Base-by-base conservation (phyloP, 257 asterid species). In the Fraxinus americana region DNA sequence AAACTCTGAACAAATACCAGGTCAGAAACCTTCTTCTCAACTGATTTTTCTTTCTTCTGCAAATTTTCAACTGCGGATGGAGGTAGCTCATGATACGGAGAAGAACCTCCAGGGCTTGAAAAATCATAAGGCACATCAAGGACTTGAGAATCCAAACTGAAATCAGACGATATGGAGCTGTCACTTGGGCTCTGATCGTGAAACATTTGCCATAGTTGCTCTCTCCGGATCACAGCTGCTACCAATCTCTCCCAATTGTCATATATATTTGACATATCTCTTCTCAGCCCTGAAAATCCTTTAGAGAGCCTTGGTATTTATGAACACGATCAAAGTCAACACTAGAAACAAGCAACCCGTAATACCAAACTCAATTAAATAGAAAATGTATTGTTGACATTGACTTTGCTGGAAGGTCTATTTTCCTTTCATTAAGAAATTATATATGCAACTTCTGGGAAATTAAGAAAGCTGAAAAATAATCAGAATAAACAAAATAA, bases 1-100 rank as follows among this genome's bases (percentile, higher is more conserved):
- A 78, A 85, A 17, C 82, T 82, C 70, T 78, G 74, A n/a, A 82
- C 69, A 72, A 85, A 85, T 32, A 70, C 67, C 67, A 50, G 77
- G 59, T 48, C 34, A 54, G 84, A 75, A 61, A 25, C 73, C 7
- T 67, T 54, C 29, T 77, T 72, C 67, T 74, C 59, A 10, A 67
- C 71, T n/a, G 75, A 2, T 0, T 19, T 29, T 39, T 81, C 78
- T 73, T 77, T 77, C 54, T 70, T 74, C 38, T n/a, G 45, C 35
- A 63, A 63, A 25, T 21, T 23, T 25, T 63, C 34, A 25, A 63
- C 34, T 61, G 16, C 34, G 0, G 30, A 13, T 10, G 19, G 34
- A 61, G 17, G 34, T 54, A 54, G 25, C 65, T 54, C 11, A 7
- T 54, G 25, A 17, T 54, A 0, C 7, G 66, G 0, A 3, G 68